Conservation (phyloP, 108 stramenopile species). For the Stephanodiscus minutulus region DNA sequence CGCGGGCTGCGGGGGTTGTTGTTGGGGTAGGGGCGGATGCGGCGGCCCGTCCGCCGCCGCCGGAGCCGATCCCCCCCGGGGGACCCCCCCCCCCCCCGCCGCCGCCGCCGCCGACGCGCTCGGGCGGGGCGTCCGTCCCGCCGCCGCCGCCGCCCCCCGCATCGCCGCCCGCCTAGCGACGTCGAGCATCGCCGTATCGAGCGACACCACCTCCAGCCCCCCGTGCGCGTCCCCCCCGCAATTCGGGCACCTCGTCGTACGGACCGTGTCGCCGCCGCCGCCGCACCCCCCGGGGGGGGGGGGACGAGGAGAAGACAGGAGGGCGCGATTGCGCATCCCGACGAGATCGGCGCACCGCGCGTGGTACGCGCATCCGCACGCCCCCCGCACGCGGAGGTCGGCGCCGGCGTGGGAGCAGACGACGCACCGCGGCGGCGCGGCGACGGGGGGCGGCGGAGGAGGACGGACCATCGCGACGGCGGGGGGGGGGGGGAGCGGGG, state of each 20-base stretch:
- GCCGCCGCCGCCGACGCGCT: too few relatives aligned
- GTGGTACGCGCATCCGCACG: constrained; percentile 33
- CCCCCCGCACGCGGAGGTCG: constrained; percentile 25
- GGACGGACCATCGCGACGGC: too few relatives aligned
- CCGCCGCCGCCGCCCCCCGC: too few relatives aligned
- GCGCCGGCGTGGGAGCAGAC: constrained; percentile 29
- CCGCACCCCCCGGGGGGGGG: constrained; percentile 4
- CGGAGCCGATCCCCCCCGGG: too few relatives aligned
- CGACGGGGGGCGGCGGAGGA: too few relatives aligned
- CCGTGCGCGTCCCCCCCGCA: not conserved
- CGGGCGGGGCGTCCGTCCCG: too few relatives aligned
- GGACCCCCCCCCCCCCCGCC: too few relatives aligned
- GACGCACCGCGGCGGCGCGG: constrained; percentile 16
- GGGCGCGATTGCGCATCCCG: not conserved
- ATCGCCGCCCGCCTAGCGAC: constrained; percentile 1
- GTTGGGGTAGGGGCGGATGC: too few relatives aligned
- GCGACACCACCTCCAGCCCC: constrained; percentile 24
- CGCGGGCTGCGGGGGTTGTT: too few relatives aligned
- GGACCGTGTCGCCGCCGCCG: not conserved
- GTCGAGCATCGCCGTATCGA: constrained; percentile 19
- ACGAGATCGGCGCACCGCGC: constrained; percentile 44
- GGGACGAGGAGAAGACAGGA: too few relatives aligned
- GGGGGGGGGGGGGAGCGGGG: not conserved
- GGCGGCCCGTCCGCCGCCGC: too few relatives aligned
- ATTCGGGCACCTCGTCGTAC: constrained; percentile 17